A percentile compares a stretch with the other conserved stretches of the same genome.
Evolutionary conservation across 495 filamentous ascomycete species (phyloP).

Genomic region (Aspergillus funiculosus): DNA sequence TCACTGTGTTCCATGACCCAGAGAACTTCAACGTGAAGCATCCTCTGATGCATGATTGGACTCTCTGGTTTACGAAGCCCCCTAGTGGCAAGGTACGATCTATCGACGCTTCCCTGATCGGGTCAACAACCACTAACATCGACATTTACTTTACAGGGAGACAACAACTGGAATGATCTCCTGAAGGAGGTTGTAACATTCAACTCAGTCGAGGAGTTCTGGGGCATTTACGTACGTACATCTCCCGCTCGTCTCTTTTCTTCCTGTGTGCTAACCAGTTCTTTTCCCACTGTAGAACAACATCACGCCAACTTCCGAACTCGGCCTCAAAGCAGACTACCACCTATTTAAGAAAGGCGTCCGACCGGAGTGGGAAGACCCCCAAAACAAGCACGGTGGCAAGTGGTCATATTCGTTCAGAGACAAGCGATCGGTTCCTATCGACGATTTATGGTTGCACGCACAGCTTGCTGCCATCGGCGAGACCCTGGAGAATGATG

Average conservation of each 20-base stretch:
- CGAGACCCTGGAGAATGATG: conserved; percentile 90
- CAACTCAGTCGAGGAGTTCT: conserved; percentile 98
- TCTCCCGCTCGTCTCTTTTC: background rate
- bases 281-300: conserved; percentile 67
- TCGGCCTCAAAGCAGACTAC: conserved; percentile 96
- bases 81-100: conserved; percentile 82
- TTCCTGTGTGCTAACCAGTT: conserved; percentile 4
- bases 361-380: conserved; percentile 96
- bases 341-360: conserved; percentile 98
- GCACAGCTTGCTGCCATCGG: conserved; percentile 95
- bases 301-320: conserved; percentile 89
- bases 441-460: conserved; percentile 95
- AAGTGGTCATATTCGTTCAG: conserved; percentile 98
- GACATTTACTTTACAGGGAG: conserved; percentile 29
- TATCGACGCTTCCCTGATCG: background rate
- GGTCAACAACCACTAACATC: conserved; percentile 12
- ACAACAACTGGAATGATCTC: conserved; percentile 97
- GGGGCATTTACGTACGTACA: conserved; percentile 89
- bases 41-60: conserved; percentile 93
- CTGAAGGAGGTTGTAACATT: conserved; percentile 98
- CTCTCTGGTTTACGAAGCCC: conserved; percentile 98
- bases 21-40: conserved; percentile 99
- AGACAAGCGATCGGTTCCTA: conserved; percentile 81
- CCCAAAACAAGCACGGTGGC: conserved; percentile 96
- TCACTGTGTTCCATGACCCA: conserved; percentile 94